Evolutionary conservation across 139 green algal species (phyloP), one percentile per base, ranked within the genome.

Genomic region (Diplosphaera chodatii): DNA sequence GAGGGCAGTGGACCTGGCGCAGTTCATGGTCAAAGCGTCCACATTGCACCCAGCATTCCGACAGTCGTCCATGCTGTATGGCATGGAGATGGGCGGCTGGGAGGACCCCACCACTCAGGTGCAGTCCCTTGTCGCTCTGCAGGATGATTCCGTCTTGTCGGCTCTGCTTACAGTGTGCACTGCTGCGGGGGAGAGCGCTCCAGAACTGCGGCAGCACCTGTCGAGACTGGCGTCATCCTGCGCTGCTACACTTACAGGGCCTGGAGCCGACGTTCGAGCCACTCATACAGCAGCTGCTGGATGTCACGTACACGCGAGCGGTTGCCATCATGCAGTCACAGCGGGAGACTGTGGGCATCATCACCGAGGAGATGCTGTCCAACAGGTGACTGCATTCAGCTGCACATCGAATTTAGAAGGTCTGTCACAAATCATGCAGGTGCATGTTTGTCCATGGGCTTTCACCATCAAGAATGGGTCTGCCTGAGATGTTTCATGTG

Each of bases 1-100:
- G 23, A 73, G 48, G 3, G 87, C 87, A 0, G 79, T 79, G 18
- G 73, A 83, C 40, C 76, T 92, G 66, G 84, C 86, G 23, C 75
- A 81, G 23, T 91, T 76, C 71, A 77, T 92, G 62, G 86, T 90
- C 16, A 34, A 74, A 31, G 63, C 83, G 40, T 89, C 83, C 27
- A 78, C 71, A 40, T 74, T 90, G 68, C 77, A 90, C 75, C 87
- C 87, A 5, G 71, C 64, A 27, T 81, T 80, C 32, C 59, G 76
- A 0, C 66, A 84, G 67, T 62, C 65, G 1, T 30, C 71, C 5
- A 41, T 90, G 55, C 33, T 63, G 55, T 55, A 73, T 23, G 69
- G 79, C 68, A 77, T 90, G 72, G 8, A 18, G 15, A 70, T 83
- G 56, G 79, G 79, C 25, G 80, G 74, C 55, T 25, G 40, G 23